Conservation (phyloP, 148 eudicot species). For the Nepenthes gracilis region DNA sequence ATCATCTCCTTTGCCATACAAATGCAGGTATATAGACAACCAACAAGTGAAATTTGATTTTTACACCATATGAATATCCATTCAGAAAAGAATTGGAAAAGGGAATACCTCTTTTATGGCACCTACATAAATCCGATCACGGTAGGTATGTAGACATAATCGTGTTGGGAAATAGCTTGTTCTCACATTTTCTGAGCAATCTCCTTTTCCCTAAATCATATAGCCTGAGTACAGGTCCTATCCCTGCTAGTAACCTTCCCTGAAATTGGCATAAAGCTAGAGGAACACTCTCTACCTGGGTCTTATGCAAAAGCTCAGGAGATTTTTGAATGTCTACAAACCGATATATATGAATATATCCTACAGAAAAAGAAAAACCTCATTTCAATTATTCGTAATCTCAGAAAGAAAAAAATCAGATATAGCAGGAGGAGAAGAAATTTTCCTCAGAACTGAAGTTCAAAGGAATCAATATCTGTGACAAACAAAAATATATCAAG, state of each 20-base stretch:
- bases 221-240: slow-evolving; percentile 80
- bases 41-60: neutral
- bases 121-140: slow-evolving; percentile 97
- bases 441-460: no score
- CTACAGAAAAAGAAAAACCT: slow-evolving; percentile 33
- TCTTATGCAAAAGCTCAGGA: slow-evolving; percentile 91
- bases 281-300: slow-evolving; percentile 93
- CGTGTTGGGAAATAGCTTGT: slow-evolving; percentile 85
- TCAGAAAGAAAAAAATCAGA: no score
- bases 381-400: no score
- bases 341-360: slow-evolving; percentile 87
- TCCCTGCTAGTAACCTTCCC: slow-evolving; percentile 88
- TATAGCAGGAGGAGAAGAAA: no score
- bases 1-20: no score
- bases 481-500: no score
- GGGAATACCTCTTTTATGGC: slow-evolving; percentile 87
- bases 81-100: slow-evolving; percentile 1
- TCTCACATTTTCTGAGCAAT: slow-evolving; percentile 95
- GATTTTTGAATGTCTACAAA: slow-evolving; percentile 79
- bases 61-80: neutral
- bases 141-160: slow-evolving; percentile 76
- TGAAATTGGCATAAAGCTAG: slow-evolving; percentile 91
- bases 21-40: no score
- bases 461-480: no score
- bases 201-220: slow-evolving; percentile 91